Evolutionary conservation across 495 filamentous ascomycete species (phyloP).

Genomic region (Alectoria sarmentosa): DNA sequence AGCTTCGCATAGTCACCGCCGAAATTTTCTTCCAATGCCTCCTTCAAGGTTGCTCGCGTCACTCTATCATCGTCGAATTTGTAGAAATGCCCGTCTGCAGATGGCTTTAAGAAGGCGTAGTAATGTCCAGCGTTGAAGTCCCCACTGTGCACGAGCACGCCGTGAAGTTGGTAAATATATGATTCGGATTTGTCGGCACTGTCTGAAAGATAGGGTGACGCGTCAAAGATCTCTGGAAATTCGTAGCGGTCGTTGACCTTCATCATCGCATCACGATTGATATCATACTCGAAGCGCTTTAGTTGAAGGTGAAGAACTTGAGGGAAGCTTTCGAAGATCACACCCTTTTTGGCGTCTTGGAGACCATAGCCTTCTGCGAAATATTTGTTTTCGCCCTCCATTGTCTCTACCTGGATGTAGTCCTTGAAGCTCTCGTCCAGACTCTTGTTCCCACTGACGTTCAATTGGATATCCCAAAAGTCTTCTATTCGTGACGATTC

Average conservation of each 20-base stretch:
- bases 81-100: slow-evolving; percentile 89
- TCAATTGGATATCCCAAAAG: slow-evolving; percentile 98
- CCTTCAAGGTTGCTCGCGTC: slow-evolving; percentile 81
- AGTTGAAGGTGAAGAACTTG: slow-evolving; percentile 92
- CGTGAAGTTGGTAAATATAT: slow-evolving; percentile 87
- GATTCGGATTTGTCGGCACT: slow-evolving; percentile 83
- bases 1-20: slow-evolving; percentile 72
- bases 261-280: slow-evolving; percentile 93
- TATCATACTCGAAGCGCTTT: slow-evolving; percentile 97
- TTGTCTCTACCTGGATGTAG: slow-evolving; percentile 91
- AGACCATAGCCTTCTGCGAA: slow-evolving; percentile 83
- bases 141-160: slow-evolving; percentile 92
- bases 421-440: slow-evolving; percentile 92
- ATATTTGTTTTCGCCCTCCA: slow-evolving; percentile 98
- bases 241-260: slow-evolving; percentile 98
- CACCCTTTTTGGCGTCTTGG: slow-evolving; percentile 95
- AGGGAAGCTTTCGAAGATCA: slow-evolving; percentile 94
- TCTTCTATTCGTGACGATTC: slow-evolving; percentile 92
- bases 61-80: slow-evolving; percentile 97
- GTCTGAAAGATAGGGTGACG: slow-evolving; percentile 76
- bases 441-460: slow-evolving; percentile 87
- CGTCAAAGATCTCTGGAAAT: slow-evolving; percentile 91
- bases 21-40: slow-evolving; percentile 94
- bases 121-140: slow-evolving; percentile 98
- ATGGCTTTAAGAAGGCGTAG: slow-evolving; percentile 93